phyloP scores from a whole-genome alignment of 2,329 filamentous ascomycete species.

The Colletotrichum tropicicola region DNA sequence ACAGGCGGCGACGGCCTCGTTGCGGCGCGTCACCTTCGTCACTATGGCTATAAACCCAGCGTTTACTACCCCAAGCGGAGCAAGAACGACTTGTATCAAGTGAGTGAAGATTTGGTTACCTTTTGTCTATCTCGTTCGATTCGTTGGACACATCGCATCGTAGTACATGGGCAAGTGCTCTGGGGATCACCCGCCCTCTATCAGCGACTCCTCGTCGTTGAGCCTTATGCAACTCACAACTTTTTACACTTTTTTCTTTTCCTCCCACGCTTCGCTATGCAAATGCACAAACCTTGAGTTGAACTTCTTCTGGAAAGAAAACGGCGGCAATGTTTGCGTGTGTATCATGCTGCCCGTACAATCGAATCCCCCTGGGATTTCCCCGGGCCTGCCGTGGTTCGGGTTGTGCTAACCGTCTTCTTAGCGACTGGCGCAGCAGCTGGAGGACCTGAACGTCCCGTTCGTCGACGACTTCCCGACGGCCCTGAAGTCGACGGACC shows the following conservation, averaged over 20 bases:
- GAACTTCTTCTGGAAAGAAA: slow-evolving; percentile 17
- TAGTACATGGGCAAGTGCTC: slow-evolving; percentile 11
- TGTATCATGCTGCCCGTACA: slow-evolving; percentile 1
- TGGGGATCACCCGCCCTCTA: slow-evolving; percentile 7
- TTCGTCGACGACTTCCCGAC: slow-evolving; percentile 83
- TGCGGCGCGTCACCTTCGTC: slow-evolving; percentile 87
- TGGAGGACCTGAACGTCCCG: slow-evolving; percentile 82
- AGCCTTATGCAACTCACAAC: background rate
- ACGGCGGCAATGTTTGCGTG: slow-evolving; percentile 1
- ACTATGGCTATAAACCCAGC: slow-evolving; percentile 90
- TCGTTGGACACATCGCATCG: background rate
- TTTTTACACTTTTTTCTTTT: background rate
- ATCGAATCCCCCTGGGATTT: background rate
- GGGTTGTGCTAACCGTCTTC: slow-evolving; percentile 39
- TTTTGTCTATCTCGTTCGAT: slow-evolving; percentile 24
- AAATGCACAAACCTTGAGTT: slow-evolving; percentile 11
- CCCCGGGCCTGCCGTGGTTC: background rate
- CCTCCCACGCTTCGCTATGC: slow-evolving; percentile 17
- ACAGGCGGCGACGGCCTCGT: slow-evolving; percentile 93
- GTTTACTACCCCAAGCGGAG: slow-evolving; percentile 94
- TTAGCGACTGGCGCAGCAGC: slow-evolving; percentile 84
- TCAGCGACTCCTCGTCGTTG: slow-evolving; percentile 16
- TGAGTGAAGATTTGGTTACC: slow-evolving; percentile 44
- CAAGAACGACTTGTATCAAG: slow-evolving; percentile 90
- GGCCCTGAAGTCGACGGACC: slow-evolving; percentile 75